Conservation (phyloP, 2,329 filamentous ascomycete species). For the Aureobasidium sp. region DNA sequence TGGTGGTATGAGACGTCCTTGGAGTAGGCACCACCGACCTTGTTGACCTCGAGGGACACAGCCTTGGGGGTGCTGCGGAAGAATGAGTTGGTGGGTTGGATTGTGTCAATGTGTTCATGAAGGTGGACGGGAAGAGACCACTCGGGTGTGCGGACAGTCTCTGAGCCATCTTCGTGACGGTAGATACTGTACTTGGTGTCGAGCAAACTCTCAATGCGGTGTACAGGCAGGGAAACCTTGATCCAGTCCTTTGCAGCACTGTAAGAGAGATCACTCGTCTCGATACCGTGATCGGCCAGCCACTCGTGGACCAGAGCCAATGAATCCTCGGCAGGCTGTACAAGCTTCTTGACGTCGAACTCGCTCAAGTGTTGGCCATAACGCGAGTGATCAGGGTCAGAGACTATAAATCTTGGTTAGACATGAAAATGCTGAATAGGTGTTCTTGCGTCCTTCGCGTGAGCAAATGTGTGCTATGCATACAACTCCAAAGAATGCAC, state of each 20-base stretch:
- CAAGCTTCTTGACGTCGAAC: conserved; percentile 46
- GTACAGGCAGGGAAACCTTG: conserved; percentile 45
- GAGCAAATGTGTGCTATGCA: background rate
- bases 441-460: background rate
- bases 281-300: conserved; percentile 48
- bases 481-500: background rate
- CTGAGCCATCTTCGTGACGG: conserved; percentile 44
- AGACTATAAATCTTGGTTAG: conserved; percentile 31
- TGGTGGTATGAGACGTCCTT: conserved; percentile 14
- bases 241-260: conserved; percentile 53
- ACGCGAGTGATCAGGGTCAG: conserved; percentile 45
- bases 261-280: conserved; percentile 34
- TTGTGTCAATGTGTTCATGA: conserved; percentile 51
- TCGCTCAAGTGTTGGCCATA: conserved; percentile 49
- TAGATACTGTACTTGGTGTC: conserved; percentile 48
- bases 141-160: conserved; percentile 45
- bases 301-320: conserved; percentile 48
- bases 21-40: conserved; percentile 13
- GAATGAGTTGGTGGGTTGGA: conserved; percentile 56
- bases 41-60: conserved; percentile 22
- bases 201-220: conserved; percentile 46
- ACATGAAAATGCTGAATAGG: background rate
- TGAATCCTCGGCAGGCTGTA: conserved; percentile 48
- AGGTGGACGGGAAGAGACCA: conserved; percentile 54
- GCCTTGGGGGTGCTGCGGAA: conserved; percentile 35